Percentiles rank a stretch among this genome's conserved stretches.
phyloP scores from a whole-genome alignment of 179 eudicot genomes.

The Corrigiola litoralis region DNA sequence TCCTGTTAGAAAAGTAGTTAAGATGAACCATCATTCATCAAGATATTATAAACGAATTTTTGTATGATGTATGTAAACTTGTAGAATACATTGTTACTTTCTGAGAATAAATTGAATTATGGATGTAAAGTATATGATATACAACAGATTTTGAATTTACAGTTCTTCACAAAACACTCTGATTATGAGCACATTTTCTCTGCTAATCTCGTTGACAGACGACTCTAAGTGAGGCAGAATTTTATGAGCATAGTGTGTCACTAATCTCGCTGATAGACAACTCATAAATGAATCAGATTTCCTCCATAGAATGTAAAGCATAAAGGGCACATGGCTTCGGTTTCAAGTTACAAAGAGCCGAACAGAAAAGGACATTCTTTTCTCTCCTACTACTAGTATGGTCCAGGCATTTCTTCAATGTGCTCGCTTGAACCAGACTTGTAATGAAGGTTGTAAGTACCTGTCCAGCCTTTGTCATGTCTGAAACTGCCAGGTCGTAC shows the following conservation, averaged over 20 bases:
- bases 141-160: neutral
- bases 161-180: no score
- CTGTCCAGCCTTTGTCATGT: no score
- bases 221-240: no score
- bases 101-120: constrained; percentile 3
- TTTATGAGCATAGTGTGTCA: no score
- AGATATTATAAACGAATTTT: neutral
- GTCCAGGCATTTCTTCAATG: neutral
- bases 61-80: neutral
- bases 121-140: neutral
- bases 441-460: no score
- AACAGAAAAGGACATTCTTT: neutral
- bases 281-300: no score
- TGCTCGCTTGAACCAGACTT: neutral
- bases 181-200: no score
- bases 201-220: no score
- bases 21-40: constrained; percentile 2
- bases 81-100: neutral
- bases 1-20: neutral
- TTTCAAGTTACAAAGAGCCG: neutral
- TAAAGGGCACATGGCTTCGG: no score
- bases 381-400: neutral
- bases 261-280: no score
- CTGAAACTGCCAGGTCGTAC: no score
- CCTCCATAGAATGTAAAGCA: no score